Conservation (phyloP, 148 eudicot species). For the Vaccinium vitisidaea region DNA sequence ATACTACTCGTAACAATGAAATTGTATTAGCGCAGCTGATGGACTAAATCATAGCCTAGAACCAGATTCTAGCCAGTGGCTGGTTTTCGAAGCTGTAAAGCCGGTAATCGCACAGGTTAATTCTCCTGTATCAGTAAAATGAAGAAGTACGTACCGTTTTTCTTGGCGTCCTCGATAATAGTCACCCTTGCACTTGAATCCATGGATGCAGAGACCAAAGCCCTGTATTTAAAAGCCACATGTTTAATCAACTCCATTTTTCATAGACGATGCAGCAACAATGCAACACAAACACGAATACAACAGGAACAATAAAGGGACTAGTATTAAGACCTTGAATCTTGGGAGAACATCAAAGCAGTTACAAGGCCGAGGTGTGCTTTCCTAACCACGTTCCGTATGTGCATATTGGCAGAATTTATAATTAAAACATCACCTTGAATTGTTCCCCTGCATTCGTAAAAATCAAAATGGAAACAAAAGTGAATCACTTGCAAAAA, state of each 20-base stretch:
- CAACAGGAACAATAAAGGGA: background rate
- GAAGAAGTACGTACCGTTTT: conserved; percentile 14
- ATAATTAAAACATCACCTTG: conserved; percentile 68
- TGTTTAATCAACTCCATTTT: conserved; percentile 13
- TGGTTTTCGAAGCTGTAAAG: background rate
- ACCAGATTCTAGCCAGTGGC: conserved; percentile 3
- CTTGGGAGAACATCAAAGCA: conserved; percentile 73
- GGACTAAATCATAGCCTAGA: conserved; percentile 4
- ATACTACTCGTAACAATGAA: background rate
- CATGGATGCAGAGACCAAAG: conserved; percentile 75
- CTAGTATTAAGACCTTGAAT: conserved; percentile 35
- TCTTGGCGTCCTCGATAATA: conserved; percentile 46
- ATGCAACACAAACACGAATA: background rate
- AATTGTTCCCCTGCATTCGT: conserved; percentile 69
- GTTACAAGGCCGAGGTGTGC: conserved; percentile 94
- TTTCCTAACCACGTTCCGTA: conserved; percentile 51
- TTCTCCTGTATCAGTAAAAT: background rate
- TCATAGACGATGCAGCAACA: background rate
- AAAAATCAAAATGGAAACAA: conserved; percentile 7
- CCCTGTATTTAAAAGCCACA: conserved; percentile 42
- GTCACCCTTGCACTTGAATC: conserved; percentile 93
- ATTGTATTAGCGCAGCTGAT: background rate
- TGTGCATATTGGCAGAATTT: conserved; percentile 54
- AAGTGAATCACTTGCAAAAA: background rate
- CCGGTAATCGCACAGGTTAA: background rate